Evolutionary conservation across 1,284 basidiomycete species (phyloP).

Genomic region (Neotropicomus parvogracilis): DNA sequence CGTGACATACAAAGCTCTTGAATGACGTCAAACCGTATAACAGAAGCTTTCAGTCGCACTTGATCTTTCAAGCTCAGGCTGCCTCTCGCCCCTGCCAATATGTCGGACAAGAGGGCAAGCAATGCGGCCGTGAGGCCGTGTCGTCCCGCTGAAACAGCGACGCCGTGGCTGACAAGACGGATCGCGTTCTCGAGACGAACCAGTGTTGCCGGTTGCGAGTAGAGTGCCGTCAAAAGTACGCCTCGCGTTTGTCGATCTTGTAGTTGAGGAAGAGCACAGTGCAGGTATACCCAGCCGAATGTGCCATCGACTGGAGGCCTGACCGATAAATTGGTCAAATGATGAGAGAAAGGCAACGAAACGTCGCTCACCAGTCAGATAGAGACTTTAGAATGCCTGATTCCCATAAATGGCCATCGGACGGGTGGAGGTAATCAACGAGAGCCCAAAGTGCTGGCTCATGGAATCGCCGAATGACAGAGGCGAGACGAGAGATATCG

Average conservation of each 20-base stretch:
- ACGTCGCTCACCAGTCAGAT: conserved; percentile 31
- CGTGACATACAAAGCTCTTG: conserved; percentile 34
- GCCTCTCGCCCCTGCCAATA: conserved; percentile 31
- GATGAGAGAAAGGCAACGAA: neutral
- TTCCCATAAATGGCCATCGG: conserved; percentile 42
- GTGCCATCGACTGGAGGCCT: conserved; percentile 22
- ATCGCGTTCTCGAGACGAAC: conserved; percentile 36
- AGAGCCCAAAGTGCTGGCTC: conserved; percentile 43
- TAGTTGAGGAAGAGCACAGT: conserved; percentile 32
- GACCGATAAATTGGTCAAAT: neutral
- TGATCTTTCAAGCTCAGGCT: conserved; percentile 30
- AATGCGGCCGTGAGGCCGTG: conserved; percentile 26
- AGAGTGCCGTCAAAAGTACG: conserved; percentile 34
- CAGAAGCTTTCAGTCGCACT: conserved; percentile 38
- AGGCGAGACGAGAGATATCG: conserved; percentile 41
- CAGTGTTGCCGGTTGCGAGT: conserved; percentile 23
- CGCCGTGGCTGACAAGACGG: conserved; percentile 39
- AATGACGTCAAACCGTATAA: conserved; percentile 33
- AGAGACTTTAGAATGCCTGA: conserved; percentile 20
- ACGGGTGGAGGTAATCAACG: conserved; percentile 42
- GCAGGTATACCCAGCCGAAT: conserved; percentile 47
- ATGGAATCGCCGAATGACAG: conserved; percentile 41
- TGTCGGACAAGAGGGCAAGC: conserved; percentile 36
- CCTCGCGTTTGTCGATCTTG: conserved; percentile 20
- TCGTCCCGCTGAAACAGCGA: conserved; percentile 24